Conservation (phyloP, 2,329 filamentous ascomycete species). For the Nigrospora sphaerica region DNA sequence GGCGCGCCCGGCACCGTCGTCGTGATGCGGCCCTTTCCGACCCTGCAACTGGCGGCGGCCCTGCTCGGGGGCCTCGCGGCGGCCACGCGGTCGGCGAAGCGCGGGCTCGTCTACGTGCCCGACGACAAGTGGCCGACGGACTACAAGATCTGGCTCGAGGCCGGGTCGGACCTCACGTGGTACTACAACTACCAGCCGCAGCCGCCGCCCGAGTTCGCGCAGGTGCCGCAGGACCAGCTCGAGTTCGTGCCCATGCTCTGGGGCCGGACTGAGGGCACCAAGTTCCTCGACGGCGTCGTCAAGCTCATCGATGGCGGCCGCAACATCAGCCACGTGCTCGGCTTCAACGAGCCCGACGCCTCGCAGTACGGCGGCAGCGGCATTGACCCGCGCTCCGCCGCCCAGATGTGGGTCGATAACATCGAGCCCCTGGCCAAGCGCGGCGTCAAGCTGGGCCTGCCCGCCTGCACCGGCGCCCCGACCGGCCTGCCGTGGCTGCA, state of each 20-base stretch:
- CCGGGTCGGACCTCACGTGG: slow-evolving; percentile 61
- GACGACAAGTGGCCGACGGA: slow-evolving; percentile 49
- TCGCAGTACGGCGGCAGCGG: slow-evolving; percentile 53
- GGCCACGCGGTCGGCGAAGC: slow-evolving; percentile 38
- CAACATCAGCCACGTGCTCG: slow-evolving; percentile 62
- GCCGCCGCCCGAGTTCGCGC: slow-evolving; percentile 46
- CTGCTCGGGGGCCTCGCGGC: neutral
- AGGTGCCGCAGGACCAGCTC: slow-evolving; percentile 46
- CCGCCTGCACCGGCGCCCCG: slow-evolving; percentile 58
- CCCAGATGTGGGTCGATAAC: slow-evolving; percentile 62
- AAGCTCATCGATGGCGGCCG: slow-evolving; percentile 40
- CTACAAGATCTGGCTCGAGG: slow-evolving; percentile 55
- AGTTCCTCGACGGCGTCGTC: slow-evolving; percentile 55
- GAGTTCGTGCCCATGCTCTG: slow-evolving; percentile 80
- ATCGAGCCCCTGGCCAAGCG: slow-evolving; percentile 60
- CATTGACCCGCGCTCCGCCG: slow-evolving; percentile 53
- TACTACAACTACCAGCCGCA: slow-evolving; percentile 71
- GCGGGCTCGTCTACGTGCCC: slow-evolving; percentile 65
- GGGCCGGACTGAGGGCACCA: slow-evolving; percentile 51
- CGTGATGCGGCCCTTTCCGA: no score
- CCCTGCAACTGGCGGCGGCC: no score
- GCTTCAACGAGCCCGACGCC: slow-evolving; percentile 75
- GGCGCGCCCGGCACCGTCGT: no score
- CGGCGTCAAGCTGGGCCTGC: slow-evolving; percentile 63
- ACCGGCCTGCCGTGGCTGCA: slow-evolving; percentile 59